Evolutionary conservation across 345 rosid species (phyloP), one percentile per base, ranked within the genome.

Genomic region (Boechera retrofracta): DNA sequence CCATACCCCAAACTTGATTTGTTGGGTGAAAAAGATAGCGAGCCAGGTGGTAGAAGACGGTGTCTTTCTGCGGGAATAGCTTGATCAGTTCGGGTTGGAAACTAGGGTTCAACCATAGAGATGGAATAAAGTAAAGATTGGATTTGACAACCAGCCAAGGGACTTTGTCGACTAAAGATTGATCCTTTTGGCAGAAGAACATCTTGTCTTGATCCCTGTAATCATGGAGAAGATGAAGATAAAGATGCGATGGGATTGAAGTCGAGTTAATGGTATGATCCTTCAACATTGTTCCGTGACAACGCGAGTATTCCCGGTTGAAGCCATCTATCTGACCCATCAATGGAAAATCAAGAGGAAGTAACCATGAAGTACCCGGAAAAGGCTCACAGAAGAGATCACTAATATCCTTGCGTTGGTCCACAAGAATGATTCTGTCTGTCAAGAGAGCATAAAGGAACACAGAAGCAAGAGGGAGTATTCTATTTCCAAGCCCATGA

Each of bases 21-120:
- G 91, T 67, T 5, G 95, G 92, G 60, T 86, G 92, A 21, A 88
- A 80, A 38, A 90, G 90, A 75, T 85, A 90, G 53, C 88, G 71
- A 49, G 85, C 85, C 77, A 90, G 52, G 61, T 77, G 88, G 79
- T 85, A 88, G 71, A 90, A 88, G 29, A 85, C 77, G 28, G 95
- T 77, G 7, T 77, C 92, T 72, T 85, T 85, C 64, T 82, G 41
- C 0, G 87, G 91, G 71, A 88, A 90, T 4, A 90, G 52, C 69
- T 72, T 77, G 24, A 49, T 24, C 6, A 88, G 83, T 33, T 83
- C 83, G 4, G 68, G 45, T 64, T 81, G 80, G 33, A 90, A 86
- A 9, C 77, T 71, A 5, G 86, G 77, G 53, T 83, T 86, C 6
- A 88, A 80, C 79, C 83, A 82, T 1, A 84, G 63, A 35, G 89